Evolutionary conservation across 768 basidiomycete species (phyloP).

Genomic region (Pholiota microspora): DNA sequence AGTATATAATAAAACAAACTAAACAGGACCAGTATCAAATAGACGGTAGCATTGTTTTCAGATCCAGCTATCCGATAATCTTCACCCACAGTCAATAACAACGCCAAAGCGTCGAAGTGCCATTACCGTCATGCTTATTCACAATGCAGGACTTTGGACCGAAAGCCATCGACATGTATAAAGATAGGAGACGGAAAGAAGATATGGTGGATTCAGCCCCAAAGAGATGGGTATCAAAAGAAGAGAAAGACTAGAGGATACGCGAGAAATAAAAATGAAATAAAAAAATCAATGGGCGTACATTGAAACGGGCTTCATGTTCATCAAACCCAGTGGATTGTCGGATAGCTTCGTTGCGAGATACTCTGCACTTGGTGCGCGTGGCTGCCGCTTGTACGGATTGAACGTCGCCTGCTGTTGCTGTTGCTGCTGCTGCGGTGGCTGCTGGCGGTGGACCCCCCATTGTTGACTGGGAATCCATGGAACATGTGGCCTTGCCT

Average conservation of each 20-base stretch:
- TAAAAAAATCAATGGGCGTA: constrained; percentile 30
- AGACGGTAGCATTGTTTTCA: too few species aligned
- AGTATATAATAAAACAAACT: too few species aligned
- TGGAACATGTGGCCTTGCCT: constrained; percentile 24
- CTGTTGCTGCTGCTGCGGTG: constrained; percentile 16
- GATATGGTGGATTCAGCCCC: not conserved
- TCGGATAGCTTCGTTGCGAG: constrained; percentile 53
- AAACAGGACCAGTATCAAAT: too few species aligned
- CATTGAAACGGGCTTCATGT: constrained; percentile 56
- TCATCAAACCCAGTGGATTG: constrained; percentile 64
- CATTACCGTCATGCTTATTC: too few species aligned
- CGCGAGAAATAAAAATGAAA: not conserved
- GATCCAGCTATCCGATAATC: too few species aligned
- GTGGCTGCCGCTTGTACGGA: constrained; percentile 65
- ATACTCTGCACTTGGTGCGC: constrained; percentile 63
- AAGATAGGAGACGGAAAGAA: not conserved
- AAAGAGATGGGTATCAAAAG: not conserved
- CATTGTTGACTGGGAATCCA: constrained; percentile 28
- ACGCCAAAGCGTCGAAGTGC: too few species aligned
- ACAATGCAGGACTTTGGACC: too few species aligned
- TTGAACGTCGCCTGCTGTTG: constrained; percentile 34
- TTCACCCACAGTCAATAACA: too few species aligned
- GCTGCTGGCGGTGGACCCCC: constrained; percentile 23
- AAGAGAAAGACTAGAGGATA: not conserved
- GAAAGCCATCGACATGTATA: not conserved